A percentile compares a stretch with the other conserved stretches of the same genome.
Conservation (phyloP, 306 rosid species). For the Dryas alaskensis region DNA sequence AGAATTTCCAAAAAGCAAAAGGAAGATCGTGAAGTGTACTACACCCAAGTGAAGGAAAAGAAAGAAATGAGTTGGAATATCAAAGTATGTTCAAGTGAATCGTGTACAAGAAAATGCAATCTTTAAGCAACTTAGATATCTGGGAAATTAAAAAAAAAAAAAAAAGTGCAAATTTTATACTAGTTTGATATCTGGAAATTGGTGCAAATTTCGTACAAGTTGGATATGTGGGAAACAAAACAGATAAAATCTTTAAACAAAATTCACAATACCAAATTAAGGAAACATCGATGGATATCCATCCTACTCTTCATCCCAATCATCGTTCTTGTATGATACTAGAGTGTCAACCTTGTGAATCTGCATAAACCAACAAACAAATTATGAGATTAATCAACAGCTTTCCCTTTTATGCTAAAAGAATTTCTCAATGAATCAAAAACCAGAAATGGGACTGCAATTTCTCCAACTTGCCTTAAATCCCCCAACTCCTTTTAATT, state of each 20-base stretch:
- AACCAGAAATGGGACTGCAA: background rate
- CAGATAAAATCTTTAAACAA: too few relatives aligned
- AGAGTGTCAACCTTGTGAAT: conserved; percentile 92
- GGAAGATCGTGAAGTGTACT: background rate
- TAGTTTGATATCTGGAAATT: too few relatives aligned
- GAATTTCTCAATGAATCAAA: conserved; percentile 3
- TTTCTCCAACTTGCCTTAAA: conserved; percentile 49
- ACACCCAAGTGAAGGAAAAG: background rate
- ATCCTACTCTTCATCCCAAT: conserved; percentile 66
- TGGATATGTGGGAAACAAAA: too few relatives aligned
- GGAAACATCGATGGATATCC: background rate
- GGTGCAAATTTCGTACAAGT: too few relatives aligned
- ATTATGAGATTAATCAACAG: background rate
- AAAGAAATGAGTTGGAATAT: background rate
- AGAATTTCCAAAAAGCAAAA: background rate
- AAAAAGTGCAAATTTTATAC: too few relatives aligned
- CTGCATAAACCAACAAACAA: conserved; percentile 43
- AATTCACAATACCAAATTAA: background rate
- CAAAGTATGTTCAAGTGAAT: background rate
- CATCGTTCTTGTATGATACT: conserved; percentile 95
- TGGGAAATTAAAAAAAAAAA: too few relatives aligned
- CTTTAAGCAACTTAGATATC: too few relatives aligned
- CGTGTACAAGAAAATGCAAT: background rate
- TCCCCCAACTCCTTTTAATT: too few relatives aligned
- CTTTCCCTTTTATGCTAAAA: background rate